Evolutionary conservation across 2,329 filamentous ascomycete genomes (phyloP).

Genomic region (Penicillium sp.): DNA sequence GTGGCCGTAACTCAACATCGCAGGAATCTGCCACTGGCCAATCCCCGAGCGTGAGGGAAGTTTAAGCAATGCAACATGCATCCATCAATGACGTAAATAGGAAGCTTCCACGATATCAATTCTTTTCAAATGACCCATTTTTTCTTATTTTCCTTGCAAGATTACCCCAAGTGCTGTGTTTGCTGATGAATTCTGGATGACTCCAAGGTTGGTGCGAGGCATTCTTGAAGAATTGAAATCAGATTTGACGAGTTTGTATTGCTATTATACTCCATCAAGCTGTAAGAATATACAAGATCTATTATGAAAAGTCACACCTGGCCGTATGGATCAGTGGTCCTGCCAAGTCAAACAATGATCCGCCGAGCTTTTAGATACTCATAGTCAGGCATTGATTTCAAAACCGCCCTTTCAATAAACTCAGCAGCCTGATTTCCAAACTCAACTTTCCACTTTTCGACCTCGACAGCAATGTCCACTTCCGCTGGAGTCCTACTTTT

Average conservation of each 20-base stretch:
- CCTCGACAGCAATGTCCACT: conserved; percentile 36
- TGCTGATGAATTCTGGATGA: neutral
- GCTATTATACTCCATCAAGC: too few relatives aligned
- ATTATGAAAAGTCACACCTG: too few relatives aligned
- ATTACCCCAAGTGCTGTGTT: neutral
- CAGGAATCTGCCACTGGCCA: conserved; percentile 34
- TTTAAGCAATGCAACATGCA: conserved; percentile 21
- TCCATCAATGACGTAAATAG: conserved; percentile 16
- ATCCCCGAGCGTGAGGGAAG: conserved; percentile 37
- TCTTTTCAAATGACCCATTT: neutral
- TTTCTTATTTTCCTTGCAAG: neutral
- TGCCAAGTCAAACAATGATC: conserved; percentile 5
- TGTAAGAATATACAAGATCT: too few relatives aligned
- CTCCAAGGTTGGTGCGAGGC: too few relatives aligned
- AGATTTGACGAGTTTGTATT: too few relatives aligned
- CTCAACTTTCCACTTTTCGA: conserved; percentile 38
- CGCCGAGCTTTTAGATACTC: conserved; percentile 35
- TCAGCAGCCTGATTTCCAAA: conserved; percentile 31
- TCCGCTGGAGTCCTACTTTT: conserved; percentile 30
- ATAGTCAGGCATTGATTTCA: conserved; percentile 42
- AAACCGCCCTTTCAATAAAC: conserved; percentile 28
- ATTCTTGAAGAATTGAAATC: too few relatives aligned
- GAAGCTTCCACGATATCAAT: conserved; percentile 6
- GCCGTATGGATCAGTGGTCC: too few relatives aligned
- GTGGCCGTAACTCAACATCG: conserved; percentile 30